These are phyloP conservation scores for Trichomonas tenax DNA, from an alignment of 208 protist species.

Conservation along the genomic window DNA sequence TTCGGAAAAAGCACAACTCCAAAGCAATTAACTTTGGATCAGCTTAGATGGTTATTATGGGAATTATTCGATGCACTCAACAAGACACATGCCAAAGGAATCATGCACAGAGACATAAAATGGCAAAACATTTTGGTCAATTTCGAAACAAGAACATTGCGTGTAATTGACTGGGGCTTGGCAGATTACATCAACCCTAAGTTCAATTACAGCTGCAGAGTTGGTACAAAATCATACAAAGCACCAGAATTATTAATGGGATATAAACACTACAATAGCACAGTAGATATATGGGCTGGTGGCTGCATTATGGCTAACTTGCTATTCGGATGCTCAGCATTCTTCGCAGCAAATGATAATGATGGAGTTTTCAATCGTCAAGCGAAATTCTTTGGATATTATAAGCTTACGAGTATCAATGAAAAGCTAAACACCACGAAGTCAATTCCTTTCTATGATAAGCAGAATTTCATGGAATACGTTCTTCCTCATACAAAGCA, in stretches of 20 bases:
- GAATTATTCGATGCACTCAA: not conserved
- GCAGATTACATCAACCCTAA: not conserved
- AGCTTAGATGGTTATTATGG: not conserved
- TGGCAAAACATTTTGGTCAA: not conserved
- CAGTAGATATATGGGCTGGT: not conserved
- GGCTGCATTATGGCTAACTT: not conserved
- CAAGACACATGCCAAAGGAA: not conserved
- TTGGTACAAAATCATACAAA: constrained; percentile 4
- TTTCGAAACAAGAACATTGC: not conserved
- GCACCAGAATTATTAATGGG: not conserved
- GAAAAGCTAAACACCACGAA: not conserved
- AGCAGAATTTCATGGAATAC: constrained; percentile 7
- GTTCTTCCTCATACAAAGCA: not conserved
- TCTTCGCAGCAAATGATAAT: not conserved
- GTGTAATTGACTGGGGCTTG: not conserved
- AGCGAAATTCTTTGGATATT: not conserved
- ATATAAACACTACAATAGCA: not conserved
- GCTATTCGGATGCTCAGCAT: not conserved
- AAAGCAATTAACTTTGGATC: not conserved
- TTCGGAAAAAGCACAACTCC: too few relatives aligned
- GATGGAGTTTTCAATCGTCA: not conserved
- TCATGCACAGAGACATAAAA: not conserved
- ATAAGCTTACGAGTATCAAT: not conserved
- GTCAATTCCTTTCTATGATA: not conserved
- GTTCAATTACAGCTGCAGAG: not conserved